A percentile compares a stretch with the other conserved stretches of the same genome.
phyloP scores from a whole-genome alignment of 192 early-diverging fungal genomes.

The Dissophora globulifera region DNA sequence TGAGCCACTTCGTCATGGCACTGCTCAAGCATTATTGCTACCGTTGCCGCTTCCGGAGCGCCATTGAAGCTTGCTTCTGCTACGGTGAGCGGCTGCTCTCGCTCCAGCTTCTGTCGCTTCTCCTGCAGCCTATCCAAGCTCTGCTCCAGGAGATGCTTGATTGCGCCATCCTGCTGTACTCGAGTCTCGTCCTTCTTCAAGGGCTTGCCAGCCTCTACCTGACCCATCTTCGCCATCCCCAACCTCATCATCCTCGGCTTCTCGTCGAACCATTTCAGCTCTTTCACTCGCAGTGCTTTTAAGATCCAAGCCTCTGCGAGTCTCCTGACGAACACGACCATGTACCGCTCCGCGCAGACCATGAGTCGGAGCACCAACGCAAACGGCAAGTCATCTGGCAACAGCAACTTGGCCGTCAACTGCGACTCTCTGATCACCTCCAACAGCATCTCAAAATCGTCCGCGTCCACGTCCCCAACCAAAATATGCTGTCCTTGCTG shows the following conservation, averaged over 20 bases:
- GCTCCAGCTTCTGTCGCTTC: conserved; percentile 2
- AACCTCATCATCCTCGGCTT: too few species aligned
- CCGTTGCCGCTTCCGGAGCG: not conserved
- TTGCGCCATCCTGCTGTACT: not conserved
- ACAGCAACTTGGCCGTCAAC: conserved; percentile 8
- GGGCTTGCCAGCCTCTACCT: not conserved
- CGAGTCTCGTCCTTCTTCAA: not conserved
- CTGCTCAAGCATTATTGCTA: not conserved
- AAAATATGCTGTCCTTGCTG: conserved; percentile 21
- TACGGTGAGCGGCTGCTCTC: too few species aligned
- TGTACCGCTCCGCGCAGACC: conserved; percentile 33
- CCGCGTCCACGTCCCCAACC: conserved; percentile 24
- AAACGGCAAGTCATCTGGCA: conserved; percentile 39
- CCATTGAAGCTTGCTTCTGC: not conserved
- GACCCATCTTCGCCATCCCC: too few species aligned
- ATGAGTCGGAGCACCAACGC: conserved; percentile 27
- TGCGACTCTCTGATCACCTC: conserved; percentile 26
- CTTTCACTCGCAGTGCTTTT: not conserved
- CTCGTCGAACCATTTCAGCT: conserved; percentile 10
- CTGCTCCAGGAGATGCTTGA: not conserved
- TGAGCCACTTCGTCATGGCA: too few species aligned
- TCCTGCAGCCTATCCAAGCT: not conserved
- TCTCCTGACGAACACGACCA: conserved; percentile 27
- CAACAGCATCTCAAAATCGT: conserved; percentile 30
- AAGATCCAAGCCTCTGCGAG: conserved; percentile 41